Percentiles rank a stretch among this genome's conserved stretches.
Conservation (phyloP, 768 basidiomycete species). For the Amanita pallidorosea region DNA sequence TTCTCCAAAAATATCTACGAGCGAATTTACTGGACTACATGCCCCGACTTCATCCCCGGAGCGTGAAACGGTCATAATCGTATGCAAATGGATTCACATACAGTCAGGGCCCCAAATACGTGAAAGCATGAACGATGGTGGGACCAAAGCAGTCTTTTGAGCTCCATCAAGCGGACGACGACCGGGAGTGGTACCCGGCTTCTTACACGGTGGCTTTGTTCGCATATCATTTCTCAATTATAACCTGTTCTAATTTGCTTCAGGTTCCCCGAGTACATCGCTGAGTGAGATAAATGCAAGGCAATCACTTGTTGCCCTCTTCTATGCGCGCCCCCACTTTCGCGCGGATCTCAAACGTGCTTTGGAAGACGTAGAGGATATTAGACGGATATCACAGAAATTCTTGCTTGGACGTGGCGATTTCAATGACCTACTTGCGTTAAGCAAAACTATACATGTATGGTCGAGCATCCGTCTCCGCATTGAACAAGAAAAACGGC, state of each 20-base stretch:
- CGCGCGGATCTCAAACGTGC: constrained; percentile 49
- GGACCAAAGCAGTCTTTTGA: constrained; percentile 59
- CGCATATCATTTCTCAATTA: constrained; percentile 22
- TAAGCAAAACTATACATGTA: constrained; percentile 48
- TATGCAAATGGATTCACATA: constrained; percentile 89
- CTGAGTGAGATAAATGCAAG: constrained; percentile 58
- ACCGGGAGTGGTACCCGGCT: constrained; percentile 72
- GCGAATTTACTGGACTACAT: constrained; percentile 68
- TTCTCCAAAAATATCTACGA: constrained; percentile 36
- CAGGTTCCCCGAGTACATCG: constrained; percentile 80
- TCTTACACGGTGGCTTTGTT: constrained; percentile 71
- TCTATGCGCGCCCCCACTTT: constrained; percentile 49
- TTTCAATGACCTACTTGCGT: constrained; percentile 49
- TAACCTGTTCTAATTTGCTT: constrained; percentile 8
- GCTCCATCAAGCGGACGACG: constrained; percentile 63
- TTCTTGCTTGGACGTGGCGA: constrained; percentile 64
- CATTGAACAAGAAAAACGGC: constrained; percentile 42
- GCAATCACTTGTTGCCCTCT: constrained; percentile 70
- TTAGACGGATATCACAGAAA: constrained; percentile 65
- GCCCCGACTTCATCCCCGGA: constrained; percentile 52
- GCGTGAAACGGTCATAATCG: constrained; percentile 41
- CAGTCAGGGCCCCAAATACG: constrained; percentile 83
- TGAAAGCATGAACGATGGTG: constrained; percentile 65
- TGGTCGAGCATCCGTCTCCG: constrained; percentile 46
- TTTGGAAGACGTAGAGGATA: constrained; percentile 55